These are phyloP conservation scores for Teratosphaeria gauchensis DNA, from an alignment of 2,329 filamentous ascomycete species.

Conservation along the genomic window DNA sequence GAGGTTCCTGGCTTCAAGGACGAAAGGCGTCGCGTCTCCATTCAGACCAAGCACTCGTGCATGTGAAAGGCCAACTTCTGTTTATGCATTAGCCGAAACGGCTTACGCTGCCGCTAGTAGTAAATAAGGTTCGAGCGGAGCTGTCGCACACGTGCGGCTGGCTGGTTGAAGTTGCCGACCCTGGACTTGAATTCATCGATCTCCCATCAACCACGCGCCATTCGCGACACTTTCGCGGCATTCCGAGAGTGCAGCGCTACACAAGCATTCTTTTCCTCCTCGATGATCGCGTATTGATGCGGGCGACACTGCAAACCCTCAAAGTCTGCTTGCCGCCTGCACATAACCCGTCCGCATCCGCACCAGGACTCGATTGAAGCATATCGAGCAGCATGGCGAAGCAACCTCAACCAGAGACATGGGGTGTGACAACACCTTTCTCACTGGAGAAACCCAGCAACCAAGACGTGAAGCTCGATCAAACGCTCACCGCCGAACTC, in stretches of 20 bases:
- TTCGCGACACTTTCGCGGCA: neutral
- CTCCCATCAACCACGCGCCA: neutral
- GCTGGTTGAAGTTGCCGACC: neutral
- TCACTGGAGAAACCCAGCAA: constrained; percentile 67
- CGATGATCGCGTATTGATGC: neutral
- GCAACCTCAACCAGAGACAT: constrained; percentile 2
- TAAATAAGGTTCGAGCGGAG: neutral
- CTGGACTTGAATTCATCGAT: neutral
- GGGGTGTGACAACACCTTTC: constrained; percentile 46
- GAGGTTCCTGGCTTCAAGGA: no score
- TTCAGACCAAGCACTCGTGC: neutral
- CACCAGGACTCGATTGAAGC: neutral
- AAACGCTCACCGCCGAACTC: constrained; percentile 72
- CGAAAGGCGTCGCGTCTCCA: no score
- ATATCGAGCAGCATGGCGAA: constrained; percentile 1
- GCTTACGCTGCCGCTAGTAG: neutral
- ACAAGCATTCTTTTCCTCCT: neutral
- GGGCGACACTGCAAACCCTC: neutral
- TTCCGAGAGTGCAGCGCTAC: neutral
- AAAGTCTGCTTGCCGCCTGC: neutral
- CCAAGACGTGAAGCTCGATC: constrained; percentile 65
- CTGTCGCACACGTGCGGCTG: neutral
- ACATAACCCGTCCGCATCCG: neutral
- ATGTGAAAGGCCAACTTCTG: neutral
- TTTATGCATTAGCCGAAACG: neutral